These are phyloP conservation scores for Boeremia lycopersici DNA, from an alignment of 2,329 filamentous ascomycete genomes.

Conservation along the genomic window DNA sequence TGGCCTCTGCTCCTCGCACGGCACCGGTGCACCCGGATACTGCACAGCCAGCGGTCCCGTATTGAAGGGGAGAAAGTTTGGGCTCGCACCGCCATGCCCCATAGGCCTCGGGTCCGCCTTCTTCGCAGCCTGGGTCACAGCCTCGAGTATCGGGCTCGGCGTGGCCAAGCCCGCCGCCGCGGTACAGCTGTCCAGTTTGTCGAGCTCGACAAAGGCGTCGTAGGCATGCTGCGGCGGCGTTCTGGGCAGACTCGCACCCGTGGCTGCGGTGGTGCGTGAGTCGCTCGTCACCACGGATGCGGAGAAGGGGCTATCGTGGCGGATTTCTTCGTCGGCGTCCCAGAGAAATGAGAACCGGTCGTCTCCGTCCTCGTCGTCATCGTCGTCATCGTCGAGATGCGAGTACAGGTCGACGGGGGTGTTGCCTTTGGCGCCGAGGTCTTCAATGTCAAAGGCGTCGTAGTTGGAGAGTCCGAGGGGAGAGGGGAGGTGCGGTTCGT, in stretches of 20 bases:
- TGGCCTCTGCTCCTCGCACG: neutral
- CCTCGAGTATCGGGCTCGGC: neutral
- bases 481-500: conserved; percentile 45
- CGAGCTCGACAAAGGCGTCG: neutral
- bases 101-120: neutral
- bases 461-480: conserved; percentile 52
- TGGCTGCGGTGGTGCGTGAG: neutral
- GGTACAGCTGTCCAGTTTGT: neutral
- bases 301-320: conserved; percentile 23
- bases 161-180: neutral
- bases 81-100: neutral
- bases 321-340: conserved; percentile 12
- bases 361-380: conserved; percentile 12
- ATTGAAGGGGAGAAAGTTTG: neutral
- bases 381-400: conserved; percentile 36
- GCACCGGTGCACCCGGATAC: conserved; percentile 1
- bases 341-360: conserved; percentile 5
- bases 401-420: conserved; percentile 36
- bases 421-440: conserved; percentile 6
- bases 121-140: neutral
- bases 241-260: neutral
- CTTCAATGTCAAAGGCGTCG: conserved; percentile 49
- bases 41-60: neutral
- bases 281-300: conserved; percentile 18
- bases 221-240: neutral